Base-by-base conservation (phyloP, 495 filamentous ascomycete genomes). In the Coniosporium apollinis region DNA sequence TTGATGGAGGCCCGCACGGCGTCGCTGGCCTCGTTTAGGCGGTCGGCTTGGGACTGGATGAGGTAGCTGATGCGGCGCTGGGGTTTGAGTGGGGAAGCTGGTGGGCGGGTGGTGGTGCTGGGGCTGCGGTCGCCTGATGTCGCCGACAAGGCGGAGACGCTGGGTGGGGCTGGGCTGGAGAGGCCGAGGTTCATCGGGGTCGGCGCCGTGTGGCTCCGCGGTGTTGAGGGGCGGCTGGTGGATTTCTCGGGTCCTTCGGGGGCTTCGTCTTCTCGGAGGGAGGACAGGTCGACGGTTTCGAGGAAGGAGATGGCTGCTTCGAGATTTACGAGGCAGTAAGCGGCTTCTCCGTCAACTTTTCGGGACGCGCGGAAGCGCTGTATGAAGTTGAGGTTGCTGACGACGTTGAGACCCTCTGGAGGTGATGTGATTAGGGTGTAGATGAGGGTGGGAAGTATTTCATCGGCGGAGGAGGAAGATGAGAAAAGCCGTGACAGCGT, bases 201-300 rank as follows among this genome's bases (percentile, higher is more conserved):
- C 2, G 62, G 59, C 19, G 69, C 65, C 1, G 60, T 65, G 30
- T 72, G 61, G 3, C 55, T 53, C 28, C 59, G 63, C n/a, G 72
- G 64, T 4, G 72, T 69, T 22, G 62, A 56, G 1, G 71, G 62
- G 20, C 55, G 50, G 39, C 59, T 66, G 11, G 55, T 52, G 6
- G 63, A 46, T 46, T 78, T 82, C 18, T 59, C 44, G 11, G 78
- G 77, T 0, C 79, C 78, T 42, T 69, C 60, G 20, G 60, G 61
- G 10, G 64, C 49, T 47, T 87, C 84, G 38, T 93, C 82, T n/a
- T 79, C 78, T 36, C 86, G 74, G 8, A 99, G 66, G 30, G 77
- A 92, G 10, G 85, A 81, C 6, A 99, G 69, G 51, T 99, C 89
- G 19, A 99, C 87, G 17, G 89, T 94, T 47, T 96, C 87, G n/a